Conservation (phyloP, 1,139 yeast genomes). For the Debaryomycetaceae sp. region DNA sequence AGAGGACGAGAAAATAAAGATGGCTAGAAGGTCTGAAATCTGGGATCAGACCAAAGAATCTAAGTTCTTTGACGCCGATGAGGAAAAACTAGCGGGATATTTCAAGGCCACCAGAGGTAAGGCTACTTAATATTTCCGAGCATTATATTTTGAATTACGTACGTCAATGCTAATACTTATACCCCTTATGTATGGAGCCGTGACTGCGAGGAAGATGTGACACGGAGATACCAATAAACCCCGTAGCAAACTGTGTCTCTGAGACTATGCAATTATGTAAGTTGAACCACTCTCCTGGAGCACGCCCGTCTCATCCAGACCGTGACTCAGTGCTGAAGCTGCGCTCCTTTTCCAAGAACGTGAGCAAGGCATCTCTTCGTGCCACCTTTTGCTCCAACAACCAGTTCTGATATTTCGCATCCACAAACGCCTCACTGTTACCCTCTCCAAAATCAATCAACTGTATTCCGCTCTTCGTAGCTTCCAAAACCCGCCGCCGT, state of each 20-base stretch:
- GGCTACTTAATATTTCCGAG: background rate
- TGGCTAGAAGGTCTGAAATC: constrained; percentile 45
- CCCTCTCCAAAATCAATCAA: constrained; percentile 2
- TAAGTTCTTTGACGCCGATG: constrained; percentile 44
- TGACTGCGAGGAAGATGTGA: too few relatives aligned
- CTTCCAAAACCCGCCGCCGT: constrained; percentile 14
- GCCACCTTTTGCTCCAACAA: constrained; percentile 10
- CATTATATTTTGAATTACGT: background rate
- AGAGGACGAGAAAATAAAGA: constrained; percentile 46
- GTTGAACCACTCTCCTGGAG: too few relatives aligned
- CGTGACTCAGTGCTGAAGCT: constrained; percentile 7
- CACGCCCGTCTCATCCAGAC: background rate
- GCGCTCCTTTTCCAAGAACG: constrained; percentile 16
- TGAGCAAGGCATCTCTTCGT: constrained; percentile 9
- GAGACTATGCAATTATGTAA: too few relatives aligned
- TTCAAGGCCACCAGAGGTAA: constrained; percentile 43
- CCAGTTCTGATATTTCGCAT: constrained; percentile 16
- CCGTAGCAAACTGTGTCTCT: too few relatives aligned
- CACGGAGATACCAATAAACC: too few relatives aligned
- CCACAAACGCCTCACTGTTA: constrained; percentile 6
- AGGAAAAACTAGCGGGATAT: constrained; percentile 43
- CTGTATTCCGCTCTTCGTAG: background rate
- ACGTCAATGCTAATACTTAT: background rate
- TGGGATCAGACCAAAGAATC: constrained; percentile 40
- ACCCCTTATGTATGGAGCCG: too few relatives aligned